Percentiles rank a stretch among this genome's conserved stretches.
Conservation (phyloP, 2,329 filamentous ascomycete species). For the Graphiopsis chlorocephala region DNA sequence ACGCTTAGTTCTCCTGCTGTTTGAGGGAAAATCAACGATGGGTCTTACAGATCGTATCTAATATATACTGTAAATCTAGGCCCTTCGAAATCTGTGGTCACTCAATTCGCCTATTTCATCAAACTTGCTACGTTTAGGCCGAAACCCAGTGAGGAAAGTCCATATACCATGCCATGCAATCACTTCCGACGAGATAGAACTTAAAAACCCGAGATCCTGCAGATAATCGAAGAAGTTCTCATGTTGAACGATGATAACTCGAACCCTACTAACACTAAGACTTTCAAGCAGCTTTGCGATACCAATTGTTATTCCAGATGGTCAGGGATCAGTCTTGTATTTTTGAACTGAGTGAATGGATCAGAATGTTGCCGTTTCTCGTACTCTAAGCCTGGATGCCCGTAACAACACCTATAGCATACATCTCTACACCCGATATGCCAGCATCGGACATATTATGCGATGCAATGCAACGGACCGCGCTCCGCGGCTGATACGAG, state of each 20-base stretch:
- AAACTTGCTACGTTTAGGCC: too few relatives aligned
- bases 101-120: too few relatives aligned
- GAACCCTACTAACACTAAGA: background rate
- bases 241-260: background rate
- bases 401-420: background rate
- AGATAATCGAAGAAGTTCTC: background rate
- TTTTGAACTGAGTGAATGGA: rapidly evolving
- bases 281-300: background rate
- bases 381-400: background rate
- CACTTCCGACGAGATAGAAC: background rate
- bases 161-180: too few relatives aligned
- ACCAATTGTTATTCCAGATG: background rate
- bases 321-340: background rate
- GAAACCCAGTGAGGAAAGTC: too few relatives aligned
- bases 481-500: background rate
- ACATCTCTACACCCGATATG: background rate
- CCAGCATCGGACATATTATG: background rate
- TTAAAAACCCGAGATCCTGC: background rate
- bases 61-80: too few relatives aligned
- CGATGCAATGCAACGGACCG: background rate
- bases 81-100: too few relatives aligned
- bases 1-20: too few relatives aligned
- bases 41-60: too few relatives aligned
- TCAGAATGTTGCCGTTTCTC: background rate
- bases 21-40: too few relatives aligned